These are phyloP conservation scores for Sporothrix sp. DNA, from an alignment of 2,329 filamentous ascomycete genomes.

Conservation along the genomic window DNA sequence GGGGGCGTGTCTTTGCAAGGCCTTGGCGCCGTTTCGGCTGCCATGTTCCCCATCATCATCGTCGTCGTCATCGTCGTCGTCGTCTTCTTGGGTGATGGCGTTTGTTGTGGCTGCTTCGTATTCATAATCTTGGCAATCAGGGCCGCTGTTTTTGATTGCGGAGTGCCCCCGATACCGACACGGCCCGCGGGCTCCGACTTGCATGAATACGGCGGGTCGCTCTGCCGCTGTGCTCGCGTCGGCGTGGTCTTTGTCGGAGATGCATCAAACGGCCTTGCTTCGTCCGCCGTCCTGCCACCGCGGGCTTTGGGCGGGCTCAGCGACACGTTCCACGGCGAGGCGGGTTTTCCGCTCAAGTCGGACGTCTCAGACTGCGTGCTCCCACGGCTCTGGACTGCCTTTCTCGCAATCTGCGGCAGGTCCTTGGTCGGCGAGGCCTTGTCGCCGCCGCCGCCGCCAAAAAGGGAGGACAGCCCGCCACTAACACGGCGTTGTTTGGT, in stretches of 20 bases:
- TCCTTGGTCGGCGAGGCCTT: constrained; percentile 4
- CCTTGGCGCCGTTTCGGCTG: too few relatives aligned
- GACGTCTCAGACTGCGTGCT: not conserved
- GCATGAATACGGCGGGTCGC: not conserved
- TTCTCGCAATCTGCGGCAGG: constrained; percentile 4
- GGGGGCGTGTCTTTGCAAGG: not conserved
- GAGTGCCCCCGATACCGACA: not conserved
- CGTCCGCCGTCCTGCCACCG: not conserved
- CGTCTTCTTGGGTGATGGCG: not conserved
- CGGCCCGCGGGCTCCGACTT: constrained; percentile 3
- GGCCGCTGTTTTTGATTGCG: constrained; percentile 15
- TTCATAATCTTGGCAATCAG: constrained; percentile 16
- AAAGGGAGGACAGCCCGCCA: constrained; percentile 9
- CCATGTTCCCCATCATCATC: too few relatives aligned
- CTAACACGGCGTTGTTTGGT: constrained; percentile 10
- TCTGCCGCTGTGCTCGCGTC: not conserved
- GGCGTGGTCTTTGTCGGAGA: not conserved
- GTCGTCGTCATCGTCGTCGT: too few relatives aligned
- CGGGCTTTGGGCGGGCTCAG: constrained; percentile 1
- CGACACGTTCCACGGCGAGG: constrained; percentile 1
- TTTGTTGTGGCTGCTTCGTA: not conserved
- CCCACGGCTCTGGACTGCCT: constrained; percentile 1
- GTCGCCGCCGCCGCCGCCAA: constrained; percentile 1
- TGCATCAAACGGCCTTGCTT: not conserved
- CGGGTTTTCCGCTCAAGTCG: not conserved